phyloP scores from a whole-genome alignment of 2,329 filamentous ascomycete genomes.

The Cordyceps militaris region DNA sequence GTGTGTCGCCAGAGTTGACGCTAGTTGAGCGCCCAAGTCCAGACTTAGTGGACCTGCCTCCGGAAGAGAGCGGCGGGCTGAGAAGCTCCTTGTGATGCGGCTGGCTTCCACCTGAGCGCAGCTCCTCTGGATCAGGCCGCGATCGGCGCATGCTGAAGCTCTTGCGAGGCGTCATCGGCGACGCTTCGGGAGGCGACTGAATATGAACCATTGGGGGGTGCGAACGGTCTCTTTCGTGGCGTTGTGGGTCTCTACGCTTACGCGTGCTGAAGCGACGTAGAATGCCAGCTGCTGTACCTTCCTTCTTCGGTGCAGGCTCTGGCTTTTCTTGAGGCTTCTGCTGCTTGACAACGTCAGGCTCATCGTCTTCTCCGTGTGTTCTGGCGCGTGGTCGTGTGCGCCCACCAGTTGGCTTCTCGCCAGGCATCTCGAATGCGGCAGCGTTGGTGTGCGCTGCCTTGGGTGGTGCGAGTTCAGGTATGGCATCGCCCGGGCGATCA shows the following conservation, averaged over 20 bases:
- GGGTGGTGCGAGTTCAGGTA: slow-evolving; percentile 73
- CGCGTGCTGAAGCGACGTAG: slow-evolving; percentile 88
- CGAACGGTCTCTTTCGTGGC: slow-evolving; percentile 55
- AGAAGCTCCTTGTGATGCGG: slow-evolving; percentile 73
- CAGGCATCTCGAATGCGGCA: slow-evolving; percentile 77
- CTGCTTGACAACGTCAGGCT: slow-evolving; percentile 49
- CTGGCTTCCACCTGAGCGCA: slow-evolving; percentile 54
- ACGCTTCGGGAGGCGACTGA: slow-evolving; percentile 64
- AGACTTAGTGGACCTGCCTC: slow-evolving; percentile 55
- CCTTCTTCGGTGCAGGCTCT: slow-evolving; percentile 65
- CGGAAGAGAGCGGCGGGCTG: slow-evolving; percentile 61
- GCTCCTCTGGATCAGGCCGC: slow-evolving; percentile 47
- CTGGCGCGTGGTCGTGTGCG: slow-evolving; percentile 77
- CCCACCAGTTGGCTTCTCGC: slow-evolving; percentile 79
- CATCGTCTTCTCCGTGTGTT: slow-evolving; percentile 92
- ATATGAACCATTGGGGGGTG: slow-evolving; percentile 69
- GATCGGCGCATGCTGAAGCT: slow-evolving; percentile 75
- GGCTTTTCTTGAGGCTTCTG: slow-evolving; percentile 42
- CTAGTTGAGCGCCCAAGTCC: slow-evolving; percentile 81
- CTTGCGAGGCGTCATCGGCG: slow-evolving; percentile 60
- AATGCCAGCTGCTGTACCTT: slow-evolving; percentile 77
- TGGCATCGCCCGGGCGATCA: slow-evolving; percentile 24
- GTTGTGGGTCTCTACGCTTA: slow-evolving; percentile 61
- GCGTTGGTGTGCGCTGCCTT: slow-evolving; percentile 86
- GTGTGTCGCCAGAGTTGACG: slow-evolving; percentile 80